A percentile compares a stretch with the other conserved stretches of the same genome.
phyloP scores from a whole-genome alignment of 495 filamentous ascomycete species.

The Gamarada debralockiae region DNA sequence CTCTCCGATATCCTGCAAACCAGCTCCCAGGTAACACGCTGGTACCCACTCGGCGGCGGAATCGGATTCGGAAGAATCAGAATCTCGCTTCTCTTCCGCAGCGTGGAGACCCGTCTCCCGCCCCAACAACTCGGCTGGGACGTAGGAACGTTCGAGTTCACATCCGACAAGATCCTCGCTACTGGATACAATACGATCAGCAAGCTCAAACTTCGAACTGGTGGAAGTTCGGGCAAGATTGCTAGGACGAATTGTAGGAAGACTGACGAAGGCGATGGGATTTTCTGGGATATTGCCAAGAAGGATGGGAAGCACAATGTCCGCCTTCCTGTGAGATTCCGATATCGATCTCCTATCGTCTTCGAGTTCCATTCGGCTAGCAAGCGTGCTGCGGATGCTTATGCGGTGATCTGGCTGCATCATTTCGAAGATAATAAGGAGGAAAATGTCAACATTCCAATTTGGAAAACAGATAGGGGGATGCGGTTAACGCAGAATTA shows the following conservation, averaged over 20 bases:
- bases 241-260: slow-evolving; percentile 50
- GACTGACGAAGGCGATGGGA: slow-evolving; percentile 52
- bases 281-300: slow-evolving; percentile 65
- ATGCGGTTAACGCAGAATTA: slow-evolving; percentile 84
- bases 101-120: slow-evolving; percentile 78
- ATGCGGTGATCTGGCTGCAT: slow-evolving; percentile 89
- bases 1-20: slow-evolving; percentile 83
- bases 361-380: slow-evolving; percentile 71
- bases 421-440: slow-evolving; percentile 77
- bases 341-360: slow-evolving; percentile 83
- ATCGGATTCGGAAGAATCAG: slow-evolving; percentile 83
- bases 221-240: slow-evolving; percentile 75
- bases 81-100: slow-evolving; percentile 84
- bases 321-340: slow-evolving; percentile 81
- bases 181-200: slow-evolving; percentile 51
- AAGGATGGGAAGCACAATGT: slow-evolving; percentile 51
- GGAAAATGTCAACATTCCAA: slow-evolving; percentile 72
- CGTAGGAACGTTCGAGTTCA: slow-evolving; percentile 89
- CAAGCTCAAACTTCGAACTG: slow-evolving; percentile 76
- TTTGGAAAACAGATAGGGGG: slow-evolving; percentile 75
- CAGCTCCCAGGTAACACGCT: slow-evolving; percentile 67
- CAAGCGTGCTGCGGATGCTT: slow-evolving; percentile 66
- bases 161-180: slow-evolving; percentile 58
- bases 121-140: slow-evolving; percentile 85
- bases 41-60: slow-evolving; percentile 56